Conservation (phyloP, 129 eudicot genomes). For the Ambrosia trifida region DNA sequence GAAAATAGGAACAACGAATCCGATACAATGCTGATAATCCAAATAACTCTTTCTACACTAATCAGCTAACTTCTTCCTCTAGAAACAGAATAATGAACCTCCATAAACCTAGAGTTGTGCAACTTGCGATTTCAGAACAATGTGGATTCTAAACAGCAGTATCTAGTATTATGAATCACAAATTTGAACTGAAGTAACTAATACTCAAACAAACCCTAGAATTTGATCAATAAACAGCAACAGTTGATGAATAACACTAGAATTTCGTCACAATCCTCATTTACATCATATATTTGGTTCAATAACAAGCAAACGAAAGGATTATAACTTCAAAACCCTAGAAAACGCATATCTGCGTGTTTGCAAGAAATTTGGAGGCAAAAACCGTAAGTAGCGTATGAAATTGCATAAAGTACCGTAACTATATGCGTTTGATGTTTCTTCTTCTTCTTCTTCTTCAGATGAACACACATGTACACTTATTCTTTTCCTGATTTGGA, state of each 20-base stretch:
- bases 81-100: neutral
- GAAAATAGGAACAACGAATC: constrained; percentile 9
- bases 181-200: neutral
- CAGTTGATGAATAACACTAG: neutral
- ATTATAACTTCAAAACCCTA: constrained; percentile 25
- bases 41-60: neutral
- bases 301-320: constrained; percentile 14
- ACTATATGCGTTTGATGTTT: neutral
- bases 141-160: constrained; percentile 2
- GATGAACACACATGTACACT: neutral
- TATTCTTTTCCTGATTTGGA: constrained; percentile 7
- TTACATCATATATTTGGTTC: constrained; percentile 8
- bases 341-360: constrained; percentile 12
- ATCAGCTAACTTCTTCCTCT: neutral
- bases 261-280: neutral
- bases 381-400: constrained; percentile 20
- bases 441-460: neutral
- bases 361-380: constrained; percentile 2
- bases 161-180: neutral
- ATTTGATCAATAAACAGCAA: constrained; percentile 20
- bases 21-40: neutral
- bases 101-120: constrained; percentile 15
- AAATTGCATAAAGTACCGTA: constrained; percentile 32
- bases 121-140: constrained; percentile 17
- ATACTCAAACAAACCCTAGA: constrained; percentile 23